Conservation (phyloP, 768 basidiomycete genomes). For the Filobasidium floriforme region DNA sequence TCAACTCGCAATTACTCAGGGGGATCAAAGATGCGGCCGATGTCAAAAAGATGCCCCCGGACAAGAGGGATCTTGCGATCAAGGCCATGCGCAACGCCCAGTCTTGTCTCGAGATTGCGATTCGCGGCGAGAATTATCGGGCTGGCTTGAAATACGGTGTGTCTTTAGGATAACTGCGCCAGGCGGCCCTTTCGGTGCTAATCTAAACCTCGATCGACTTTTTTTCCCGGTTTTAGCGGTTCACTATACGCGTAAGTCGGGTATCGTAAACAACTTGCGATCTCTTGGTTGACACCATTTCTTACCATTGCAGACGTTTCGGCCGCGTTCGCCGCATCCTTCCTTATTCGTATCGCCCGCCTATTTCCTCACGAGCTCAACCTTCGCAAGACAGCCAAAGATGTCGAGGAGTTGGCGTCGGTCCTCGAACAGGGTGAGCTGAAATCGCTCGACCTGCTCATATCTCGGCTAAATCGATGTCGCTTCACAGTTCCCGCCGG, state of each 20-base stretch:
- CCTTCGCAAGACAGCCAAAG: slow-evolving; percentile 60
- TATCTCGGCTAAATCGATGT: neutral
- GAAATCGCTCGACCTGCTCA: too few species aligned
- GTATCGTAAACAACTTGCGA: neutral
- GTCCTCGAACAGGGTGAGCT: slow-evolving; percentile 70
- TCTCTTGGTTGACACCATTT: neutral
- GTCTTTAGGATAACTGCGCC: slow-evolving; percentile 26
- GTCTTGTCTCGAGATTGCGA: slow-evolving; percentile 72
- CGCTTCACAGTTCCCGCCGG: slow-evolving; percentile 71
- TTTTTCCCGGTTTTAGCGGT: slow-evolving; percentile 29
- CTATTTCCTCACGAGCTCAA: slow-evolving; percentile 84
- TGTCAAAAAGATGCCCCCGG: slow-evolving; percentile 69
- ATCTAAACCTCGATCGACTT: neutral
- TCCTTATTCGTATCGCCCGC: slow-evolving; percentile 74
- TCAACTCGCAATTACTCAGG: slow-evolving; percentile 42
- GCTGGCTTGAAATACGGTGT: slow-evolving; percentile 86
- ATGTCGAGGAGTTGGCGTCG: slow-evolving; percentile 68
- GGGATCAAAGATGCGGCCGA: slow-evolving; percentile 74
- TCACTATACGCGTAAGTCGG: slow-evolving; percentile 43
- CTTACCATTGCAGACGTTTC: slow-evolving; percentile 72
- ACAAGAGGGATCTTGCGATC: slow-evolving; percentile 71
- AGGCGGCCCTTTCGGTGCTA: neutral
- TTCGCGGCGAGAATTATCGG: slow-evolving; percentile 60
- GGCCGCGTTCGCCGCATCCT: slow-evolving; percentile 86
- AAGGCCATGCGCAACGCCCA: slow-evolving; percentile 75